Base-by-base conservation (phyloP, 208 protist genomes). In the Angomonas ambiguus region DNA sequence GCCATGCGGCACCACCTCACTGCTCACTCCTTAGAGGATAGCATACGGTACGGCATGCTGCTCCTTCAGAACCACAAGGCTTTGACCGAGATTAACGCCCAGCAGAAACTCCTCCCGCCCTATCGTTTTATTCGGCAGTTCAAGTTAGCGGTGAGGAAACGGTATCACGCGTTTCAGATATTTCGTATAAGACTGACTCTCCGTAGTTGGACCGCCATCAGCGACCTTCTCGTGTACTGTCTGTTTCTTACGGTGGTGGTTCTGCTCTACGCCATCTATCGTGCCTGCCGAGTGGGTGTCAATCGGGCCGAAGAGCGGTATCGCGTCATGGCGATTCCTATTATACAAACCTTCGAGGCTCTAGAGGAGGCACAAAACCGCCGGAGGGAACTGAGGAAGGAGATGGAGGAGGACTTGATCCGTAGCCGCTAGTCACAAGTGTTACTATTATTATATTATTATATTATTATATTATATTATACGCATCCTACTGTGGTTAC, bases 391-490 rank as follows among this genome's bases (percentile, higher is more conserved):
- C 68, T 87, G 25, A 58, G 77, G 53, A 53, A 69, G 38, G 83
- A 94, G 60, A 82, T 94, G 77, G 85, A 94, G 63, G 70, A 84
- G n/a, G 88, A 94, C 64, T 76, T 94, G 34, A 48, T 90, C 28
- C 76, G 66, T 1, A 51, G 74, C 24, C 57, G 79, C 5, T 59
- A 42, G 24, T 53, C 5, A 38, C 2, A 24, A 18, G 22, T 55
- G 4, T 58, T 16, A 18, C 41, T 20, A 11, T 11, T n/a, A n/a
- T n/a, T n/a, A n/a, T n/a, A n/a, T n/a, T 53, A 24, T 24, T 24
- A 22, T 53, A 41, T 41, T 41, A 41, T 41, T 5, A 41, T 41
- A n/a, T n/a, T n/a, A n/a, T n/a, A n/a, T n/a, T n/a, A n/a, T n/a
- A n/a, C n/a, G n/a, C n/a, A n/a, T n/a, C n/a, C n/a, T n/a, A n/a